Base-by-base conservation (phyloP, 2,329 filamentous ascomycete species). In the Aspergillus cejpii region DNA sequence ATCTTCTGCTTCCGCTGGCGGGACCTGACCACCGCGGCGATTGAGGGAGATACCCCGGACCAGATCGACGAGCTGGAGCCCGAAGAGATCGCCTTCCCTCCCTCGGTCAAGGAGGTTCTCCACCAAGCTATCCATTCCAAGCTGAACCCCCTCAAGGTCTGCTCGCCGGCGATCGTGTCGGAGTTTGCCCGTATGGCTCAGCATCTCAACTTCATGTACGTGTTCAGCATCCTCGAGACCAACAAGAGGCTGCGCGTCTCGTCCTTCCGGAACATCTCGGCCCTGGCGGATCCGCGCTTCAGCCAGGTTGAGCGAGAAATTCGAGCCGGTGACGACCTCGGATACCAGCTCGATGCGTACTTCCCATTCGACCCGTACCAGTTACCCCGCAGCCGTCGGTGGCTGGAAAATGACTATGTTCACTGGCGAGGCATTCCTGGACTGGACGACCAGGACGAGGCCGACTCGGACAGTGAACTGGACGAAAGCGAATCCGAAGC, bases 1-100 rank as follows among this genome's bases (percentile, higher is more conserved):
- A 91, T 94, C 47, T 96, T 94, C 69, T 98, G 92, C 73, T 98
- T 98, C 74, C 83, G 92, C 44, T 98, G 92, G 92, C 84, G 88
- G 49, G 91, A 97, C 60, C 75, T 98, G 37, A 84, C 78, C 1
- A 78, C 77, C 3, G 78, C 84, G 11, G 69, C 77, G 11, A 62
- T 64, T 19, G 72, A 76, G 19, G 71, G 74, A 34, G 76, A 80
- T 41, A 63, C 78, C 1, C 75, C 81, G 12, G 68, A 74, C 37
- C 68, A 69, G 38, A 66, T 74, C n/a, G 70, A 77, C 33, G 75
- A 80, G 34, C 69, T 75, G 7, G 72, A 79, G 27, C 48, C 82
- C 2, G 81, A 84, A 53, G 86, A 94, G 45, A 80, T 94, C 33
- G 76, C 78, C 31, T 97, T 92, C 85, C 78, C 85, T 41, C 76